These are phyloP conservation scores for Hypoxylon sp. DNA, from an alignment of 2,329 filamentous ascomycete species.

Conservation along the genomic window DNA sequence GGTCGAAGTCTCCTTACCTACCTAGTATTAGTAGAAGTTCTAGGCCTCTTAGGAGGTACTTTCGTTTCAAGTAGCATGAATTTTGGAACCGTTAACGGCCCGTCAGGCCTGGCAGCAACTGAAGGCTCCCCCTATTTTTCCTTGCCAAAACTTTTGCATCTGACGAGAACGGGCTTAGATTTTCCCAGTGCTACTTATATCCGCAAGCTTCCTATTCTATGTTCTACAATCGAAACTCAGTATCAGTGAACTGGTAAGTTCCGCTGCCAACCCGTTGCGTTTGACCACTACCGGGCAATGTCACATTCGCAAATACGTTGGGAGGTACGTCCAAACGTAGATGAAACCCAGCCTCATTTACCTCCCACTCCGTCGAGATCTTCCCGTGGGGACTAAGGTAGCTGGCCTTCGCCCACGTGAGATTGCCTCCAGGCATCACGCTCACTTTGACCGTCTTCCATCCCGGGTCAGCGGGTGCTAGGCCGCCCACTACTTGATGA, in stretches of 20 bases:
- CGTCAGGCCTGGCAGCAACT: constrained; percentile 18
- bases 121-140: constrained; percentile 5
- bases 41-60: constrained; percentile 10
- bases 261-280: constrained; percentile 43
- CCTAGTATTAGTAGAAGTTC: neutral
- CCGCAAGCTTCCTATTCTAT: neutral
- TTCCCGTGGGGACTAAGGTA: constrained; percentile 52
- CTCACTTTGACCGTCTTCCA: constrained; percentile 55
- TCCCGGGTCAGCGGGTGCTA: constrained; percentile 55
- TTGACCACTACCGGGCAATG: constrained; percentile 34
- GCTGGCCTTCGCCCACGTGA: constrained; percentile 50
- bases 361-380: constrained; percentile 47
- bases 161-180: neutral
- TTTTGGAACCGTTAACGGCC: constrained; percentile 22
- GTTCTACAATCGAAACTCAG: constrained; percentile 23
- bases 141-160: constrained; percentile 14
- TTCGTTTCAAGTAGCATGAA: constrained; percentile 19
- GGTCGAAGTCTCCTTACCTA: neutral
- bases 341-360: constrained; percentile 42
- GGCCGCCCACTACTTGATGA: constrained; percentile 57
- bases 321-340: constrained; percentile 44
- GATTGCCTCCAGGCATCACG: constrained; percentile 53
- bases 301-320: constrained; percentile 43
- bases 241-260: constrained; percentile 35
- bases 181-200: neutral